These are phyloP conservation scores for Pelargonium nanum DNA, from an alignment of 345 rosid species.

Conservation along the genomic window DNA sequence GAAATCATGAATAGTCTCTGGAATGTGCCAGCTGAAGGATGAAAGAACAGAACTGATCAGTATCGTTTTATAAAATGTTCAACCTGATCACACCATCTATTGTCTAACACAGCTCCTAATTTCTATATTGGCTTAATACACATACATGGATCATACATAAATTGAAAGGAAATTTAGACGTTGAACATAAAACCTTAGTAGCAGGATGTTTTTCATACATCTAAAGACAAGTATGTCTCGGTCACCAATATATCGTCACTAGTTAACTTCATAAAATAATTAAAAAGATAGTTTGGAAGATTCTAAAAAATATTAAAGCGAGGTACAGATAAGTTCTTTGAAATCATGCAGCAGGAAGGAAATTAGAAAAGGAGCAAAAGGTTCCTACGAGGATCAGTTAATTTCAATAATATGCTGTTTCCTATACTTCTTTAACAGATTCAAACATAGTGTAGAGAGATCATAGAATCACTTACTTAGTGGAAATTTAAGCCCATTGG, in stretches of 20 bases:
- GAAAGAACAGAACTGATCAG: neutral
- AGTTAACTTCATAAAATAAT: too few species aligned
- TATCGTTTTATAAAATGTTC: neutral
- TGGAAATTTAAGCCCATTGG: conserved; percentile 65
- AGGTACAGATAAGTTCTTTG: too few species aligned
- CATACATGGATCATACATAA: neutral
- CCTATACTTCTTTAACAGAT: neutral
- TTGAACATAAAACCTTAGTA: too few species aligned
- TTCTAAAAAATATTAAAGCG: too few species aligned
- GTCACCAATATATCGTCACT: too few species aligned
- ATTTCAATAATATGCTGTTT: neutral
- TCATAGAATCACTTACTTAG: conserved; percentile 43
- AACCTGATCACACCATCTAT: neutral
- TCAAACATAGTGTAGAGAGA: conserved; percentile 1
- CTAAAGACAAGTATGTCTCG: neutral
- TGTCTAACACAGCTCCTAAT: neutral
- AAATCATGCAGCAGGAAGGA: neutral
- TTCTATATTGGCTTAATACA: neutral
- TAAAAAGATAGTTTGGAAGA: too few species aligned
- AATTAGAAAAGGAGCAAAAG: too few species aligned
- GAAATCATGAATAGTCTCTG: conserved; percentile 93
- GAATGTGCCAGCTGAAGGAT: conserved; percentile 59
- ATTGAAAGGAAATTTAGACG: neutral
- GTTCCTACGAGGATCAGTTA: too few species aligned
- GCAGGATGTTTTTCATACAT: too few species aligned